Evolutionary conservation across 1,284 basidiomycete species (phyloP), one percentile per base, ranked within the genome.

Genomic region (Stygiomarasmius scandens): DNA sequence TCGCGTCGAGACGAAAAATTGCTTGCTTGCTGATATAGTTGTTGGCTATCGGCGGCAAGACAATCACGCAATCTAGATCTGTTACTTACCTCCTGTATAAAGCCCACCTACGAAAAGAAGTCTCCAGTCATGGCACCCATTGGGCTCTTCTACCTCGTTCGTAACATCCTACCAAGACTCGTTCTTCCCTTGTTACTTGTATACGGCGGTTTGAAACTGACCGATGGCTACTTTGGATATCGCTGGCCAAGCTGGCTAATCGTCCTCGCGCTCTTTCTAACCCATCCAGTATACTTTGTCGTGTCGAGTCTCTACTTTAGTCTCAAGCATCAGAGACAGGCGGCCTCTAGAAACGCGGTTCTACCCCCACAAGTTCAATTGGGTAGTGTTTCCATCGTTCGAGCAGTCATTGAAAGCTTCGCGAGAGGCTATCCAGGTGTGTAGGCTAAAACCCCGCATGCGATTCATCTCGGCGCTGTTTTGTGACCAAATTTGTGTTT

Each of bases 401-500:
- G 29, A 24, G 29, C 49, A 1, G 49, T 60, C 20, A 5, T 60
- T 20, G 45, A 46, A 19, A 54, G 55, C 36, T 60, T 56, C 45
- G 9, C 22, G 4, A 14, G 22, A 3, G 58, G 58, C 12, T 60
- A 60, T 32, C 41, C 41, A 2, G 54, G 58, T 60, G 32, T 36
- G 54, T 24, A 4, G 11, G 4, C 9, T 3, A 4, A 16, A 34
- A 1, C n/a, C 16, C 6, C 16, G 6, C 38, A 12, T 12, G n/a
- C 16, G 38, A 41, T 41, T 12, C 16, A 41, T n/a, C 5, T 41
- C 14, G 38, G 14, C 16, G n/a, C 4, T 12, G 6, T 32, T 32
- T 32, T 32, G 12, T 12, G 29, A 32, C 29, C 29, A 12, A 32
- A 12, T 12, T 32, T 32, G 6, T 12, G 29, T 32, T 12, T 32